phyloP scores from a whole-genome alignment of 179 eudicot genomes.

The Vitellaria paradoxa region DNA sequence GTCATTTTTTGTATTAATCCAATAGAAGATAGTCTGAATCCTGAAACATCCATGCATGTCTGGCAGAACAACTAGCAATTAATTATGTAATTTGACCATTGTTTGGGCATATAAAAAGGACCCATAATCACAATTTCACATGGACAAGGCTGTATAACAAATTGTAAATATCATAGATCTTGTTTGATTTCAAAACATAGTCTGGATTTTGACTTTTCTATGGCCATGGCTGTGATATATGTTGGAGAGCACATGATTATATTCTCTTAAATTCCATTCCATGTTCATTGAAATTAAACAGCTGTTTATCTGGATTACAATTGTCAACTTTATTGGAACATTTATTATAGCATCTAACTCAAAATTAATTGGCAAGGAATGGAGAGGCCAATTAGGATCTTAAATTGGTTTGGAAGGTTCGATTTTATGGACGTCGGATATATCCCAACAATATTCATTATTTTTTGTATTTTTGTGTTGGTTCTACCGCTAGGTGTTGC shows the following conservation, averaged over 20 bases:
- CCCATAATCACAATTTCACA: not conserved
- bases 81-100: not conserved
- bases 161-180: not conserved
- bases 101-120: not conserved
- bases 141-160: slow-evolving; percentile 5
- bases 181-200: no score
- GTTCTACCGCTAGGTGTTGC: not conserved
- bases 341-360: no score
- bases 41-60: not conserved
- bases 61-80: not conserved
- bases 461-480: no score
- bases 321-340: not conserved
- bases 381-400: no score
- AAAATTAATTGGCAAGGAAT: no score
- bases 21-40: not conserved
- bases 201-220: not conserved
- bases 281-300: no score
- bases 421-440: no score
- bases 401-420: no score
- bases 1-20: not conserved
- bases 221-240: not conserved
- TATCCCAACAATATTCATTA: no score
- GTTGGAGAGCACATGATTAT: not conserved
- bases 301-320: not conserved
- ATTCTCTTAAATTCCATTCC: not conserved